These are phyloP conservation scores for Fusarium transvaalense DNA, from an alignment of 2,329 filamentous ascomycete genomes.

Conservation along the genomic window DNA sequence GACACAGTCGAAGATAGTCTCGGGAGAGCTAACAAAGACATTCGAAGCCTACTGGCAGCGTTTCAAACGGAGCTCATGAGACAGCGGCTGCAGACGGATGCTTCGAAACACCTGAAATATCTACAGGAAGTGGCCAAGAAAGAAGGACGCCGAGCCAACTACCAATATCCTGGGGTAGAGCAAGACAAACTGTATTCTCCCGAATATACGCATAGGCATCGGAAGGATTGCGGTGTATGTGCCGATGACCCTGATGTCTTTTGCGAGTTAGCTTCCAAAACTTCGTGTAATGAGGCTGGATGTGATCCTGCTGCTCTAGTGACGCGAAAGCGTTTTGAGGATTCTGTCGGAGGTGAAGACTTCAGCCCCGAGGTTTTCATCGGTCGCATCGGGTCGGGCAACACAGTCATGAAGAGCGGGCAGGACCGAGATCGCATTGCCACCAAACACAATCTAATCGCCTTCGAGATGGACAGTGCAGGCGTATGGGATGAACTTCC, in stretches of 20 bases:
- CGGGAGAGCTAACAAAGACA: background rate
- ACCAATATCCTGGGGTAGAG: background rate
- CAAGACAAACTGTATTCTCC: background rate
- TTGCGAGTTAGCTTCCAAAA: background rate
- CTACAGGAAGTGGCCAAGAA: background rate
- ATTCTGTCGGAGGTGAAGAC: rapidly evolving
- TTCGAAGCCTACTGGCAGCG: background rate
- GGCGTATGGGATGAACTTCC: conserved; percentile 52
- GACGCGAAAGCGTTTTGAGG: background rate
- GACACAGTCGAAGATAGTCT: background rate
- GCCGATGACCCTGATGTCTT: rapidly evolving
- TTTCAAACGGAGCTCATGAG: background rate
- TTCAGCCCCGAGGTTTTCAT: background rate
- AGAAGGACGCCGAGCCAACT: background rate
- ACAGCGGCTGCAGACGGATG: background rate
- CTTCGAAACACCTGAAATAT: background rate
- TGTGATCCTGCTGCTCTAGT: background rate
- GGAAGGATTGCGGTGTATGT: background rate
- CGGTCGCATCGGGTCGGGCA: conserved; percentile 51
- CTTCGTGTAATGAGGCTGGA: background rate
- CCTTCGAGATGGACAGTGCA: conserved; percentile 52
- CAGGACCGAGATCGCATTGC: conserved; percentile 52
- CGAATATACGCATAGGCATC: background rate
- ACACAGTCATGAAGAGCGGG: conserved; percentile 55
- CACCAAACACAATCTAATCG: conserved; percentile 27